Evolutionary conservation across 2,329 filamentous ascomycete species (phyloP).

Genomic region (Arthrocladium fulminans): DNA sequence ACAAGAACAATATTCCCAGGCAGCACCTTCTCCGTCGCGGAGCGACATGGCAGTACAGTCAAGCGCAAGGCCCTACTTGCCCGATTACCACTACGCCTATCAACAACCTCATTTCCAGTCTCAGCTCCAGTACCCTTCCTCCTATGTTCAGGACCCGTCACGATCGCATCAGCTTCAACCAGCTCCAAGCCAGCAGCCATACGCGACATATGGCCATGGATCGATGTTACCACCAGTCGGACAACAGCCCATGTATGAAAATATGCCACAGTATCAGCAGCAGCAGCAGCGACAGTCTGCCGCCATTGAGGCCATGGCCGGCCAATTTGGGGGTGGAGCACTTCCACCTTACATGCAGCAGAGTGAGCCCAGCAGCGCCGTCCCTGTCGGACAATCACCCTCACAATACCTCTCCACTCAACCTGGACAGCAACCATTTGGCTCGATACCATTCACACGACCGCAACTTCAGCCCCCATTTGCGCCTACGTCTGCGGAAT

Average conservation of each 20-base stretch:
- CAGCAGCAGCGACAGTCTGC: constrained; percentile 55
- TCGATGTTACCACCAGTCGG: constrained; percentile 57
- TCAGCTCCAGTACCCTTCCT: constrained; percentile 58
- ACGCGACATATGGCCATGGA: constrained; percentile 49
- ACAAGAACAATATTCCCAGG: constrained; percentile 41
- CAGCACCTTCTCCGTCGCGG: constrained; percentile 27
- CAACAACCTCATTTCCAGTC: constrained; percentile 46
- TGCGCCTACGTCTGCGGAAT: constrained; percentile 45
- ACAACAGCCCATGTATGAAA: constrained; percentile 61
- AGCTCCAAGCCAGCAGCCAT: constrained; percentile 41
- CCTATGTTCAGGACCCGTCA: constrained; percentile 48
- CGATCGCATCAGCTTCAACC: constrained; percentile 24
- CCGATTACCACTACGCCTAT: constrained; percentile 45
- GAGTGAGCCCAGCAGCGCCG: constrained; percentile 52
- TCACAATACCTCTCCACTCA: constrained; percentile 58
- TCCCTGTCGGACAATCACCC: constrained; percentile 49
- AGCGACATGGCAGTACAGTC: constrained; percentile 30
- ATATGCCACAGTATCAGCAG: constrained; percentile 61
- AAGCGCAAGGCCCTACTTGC: constrained; percentile 29
- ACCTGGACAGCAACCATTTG: constrained; percentile 48
- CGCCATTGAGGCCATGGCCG: constrained; percentile 66
- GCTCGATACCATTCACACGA: constrained; percentile 50
- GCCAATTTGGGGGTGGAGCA: constrained; percentile 49
- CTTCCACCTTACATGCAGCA: constrained; percentile 63
- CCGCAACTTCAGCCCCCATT: constrained; percentile 44